These are phyloP conservation scores for Ballota nigra DNA, from an alignment of 257 asterid genomes.

Conservation along the genomic window DNA sequence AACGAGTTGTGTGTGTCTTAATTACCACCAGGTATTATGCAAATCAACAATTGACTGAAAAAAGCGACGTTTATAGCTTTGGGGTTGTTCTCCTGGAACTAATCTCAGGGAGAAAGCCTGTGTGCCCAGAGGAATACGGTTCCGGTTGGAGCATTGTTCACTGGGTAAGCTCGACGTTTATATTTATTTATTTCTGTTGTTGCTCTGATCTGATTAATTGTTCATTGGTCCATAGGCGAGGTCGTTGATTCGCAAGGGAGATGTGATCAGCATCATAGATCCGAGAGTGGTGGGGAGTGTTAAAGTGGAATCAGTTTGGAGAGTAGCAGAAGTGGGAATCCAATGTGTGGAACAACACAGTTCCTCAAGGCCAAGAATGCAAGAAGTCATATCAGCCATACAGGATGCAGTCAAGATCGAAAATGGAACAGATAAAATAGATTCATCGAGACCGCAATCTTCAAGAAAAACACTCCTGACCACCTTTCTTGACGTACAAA, in stretches of 20 bases:
- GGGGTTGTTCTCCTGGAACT: conserved; percentile 95
- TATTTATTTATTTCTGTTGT: no score
- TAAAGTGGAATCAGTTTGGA: conserved; percentile 84
- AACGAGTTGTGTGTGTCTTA: background rate
- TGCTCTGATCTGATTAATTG: background rate
- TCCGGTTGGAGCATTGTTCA: conserved; percentile 98
- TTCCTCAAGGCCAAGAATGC: conserved; percentile 85
- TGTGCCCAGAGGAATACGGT: conserved; percentile 78
- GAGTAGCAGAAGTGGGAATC: conserved; percentile 87
- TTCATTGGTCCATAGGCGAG: conserved; percentile 53
- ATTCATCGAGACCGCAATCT: conserved; percentile 70
- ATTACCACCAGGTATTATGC: conserved; percentile 73
- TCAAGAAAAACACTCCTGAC: conserved; percentile 86
- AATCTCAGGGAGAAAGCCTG: conserved; percentile 89
- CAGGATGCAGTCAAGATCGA: conserved; percentile 86
- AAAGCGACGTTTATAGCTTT: conserved; percentile 93
- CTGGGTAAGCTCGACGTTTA: conserved; percentile 57
- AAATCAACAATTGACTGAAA: conserved; percentile 90
- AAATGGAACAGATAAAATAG: conserved; percentile 65
- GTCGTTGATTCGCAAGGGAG: conserved; percentile 88
- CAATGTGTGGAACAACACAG: conserved; percentile 91
- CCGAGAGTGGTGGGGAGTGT: conserved; percentile 57
- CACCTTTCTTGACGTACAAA: conserved; percentile 85
- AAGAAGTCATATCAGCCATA: conserved; percentile 74
- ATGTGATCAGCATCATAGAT: conserved; percentile 79